A percentile compares a stretch with the other conserved stretches of the same genome.
Evolutionary conservation across 1,284 basidiomycete genomes (phyloP).

Genomic region (Cutaneotrichosporon sp.): DNA sequence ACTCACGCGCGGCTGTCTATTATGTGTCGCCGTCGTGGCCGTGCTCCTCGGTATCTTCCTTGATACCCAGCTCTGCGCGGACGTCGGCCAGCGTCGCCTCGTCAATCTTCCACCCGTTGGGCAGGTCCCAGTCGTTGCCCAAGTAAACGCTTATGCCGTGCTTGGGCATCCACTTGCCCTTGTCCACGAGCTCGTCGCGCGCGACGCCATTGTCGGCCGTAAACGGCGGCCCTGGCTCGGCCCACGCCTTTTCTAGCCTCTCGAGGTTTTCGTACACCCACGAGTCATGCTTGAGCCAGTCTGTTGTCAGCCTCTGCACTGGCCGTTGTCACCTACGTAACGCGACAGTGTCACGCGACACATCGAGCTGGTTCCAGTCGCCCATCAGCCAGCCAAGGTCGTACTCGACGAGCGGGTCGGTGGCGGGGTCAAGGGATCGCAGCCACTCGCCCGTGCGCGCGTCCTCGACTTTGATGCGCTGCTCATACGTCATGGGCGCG

Average conservation of each 20-base stretch:
- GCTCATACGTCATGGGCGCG: constrained; percentile 44
- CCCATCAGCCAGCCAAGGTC: constrained; percentile 50
- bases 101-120: too few relatives aligned
- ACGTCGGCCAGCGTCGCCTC: too few relatives aligned
- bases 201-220: constrained; percentile 36
- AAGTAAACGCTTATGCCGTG: constrained; percentile 30
- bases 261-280: constrained; percentile 41
- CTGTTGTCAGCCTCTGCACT: constrained; percentile 18
- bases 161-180: constrained; percentile 27
- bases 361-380: constrained; percentile 49
- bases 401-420: constrained; percentile 43
- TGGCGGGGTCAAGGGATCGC: constrained; percentile 39
- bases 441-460: constrained; percentile 49
- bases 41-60: too few relatives aligned
- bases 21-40: too few relatives aligned
- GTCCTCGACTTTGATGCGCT: constrained; percentile 47
- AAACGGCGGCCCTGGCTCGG: constrained; percentile 33
- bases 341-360: constrained; percentile 40
- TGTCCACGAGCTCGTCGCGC: constrained; percentile 28
- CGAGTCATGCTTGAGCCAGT: constrained; percentile 46
- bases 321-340: constrained; percentile 38
- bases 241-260: constrained; percentile 38
- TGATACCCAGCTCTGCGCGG: too few relatives aligned
- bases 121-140: too few relatives aligned
- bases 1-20: too few relatives aligned